Evolutionary conservation across 192 early-diverging fungal species (phyloP).

Genomic region (Entomortierella lignicola): DNA sequence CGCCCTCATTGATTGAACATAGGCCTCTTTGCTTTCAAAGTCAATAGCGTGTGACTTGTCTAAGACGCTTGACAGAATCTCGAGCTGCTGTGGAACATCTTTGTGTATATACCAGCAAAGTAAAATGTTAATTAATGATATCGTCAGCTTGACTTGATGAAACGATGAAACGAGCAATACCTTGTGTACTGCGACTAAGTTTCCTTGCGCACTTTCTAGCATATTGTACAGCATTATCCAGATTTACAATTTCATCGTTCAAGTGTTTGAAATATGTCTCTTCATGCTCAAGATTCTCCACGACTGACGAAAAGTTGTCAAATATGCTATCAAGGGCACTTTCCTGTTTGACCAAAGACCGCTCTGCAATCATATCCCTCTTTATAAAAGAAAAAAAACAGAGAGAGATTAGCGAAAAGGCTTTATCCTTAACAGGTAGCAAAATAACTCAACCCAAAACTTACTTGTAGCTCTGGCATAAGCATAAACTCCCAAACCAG

Average conservation of each 20-base stretch:
- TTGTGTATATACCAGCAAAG: not conserved
- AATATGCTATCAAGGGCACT: constrained; percentile 55
- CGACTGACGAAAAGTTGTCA: constrained; percentile 29
- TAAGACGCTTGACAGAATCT: constrained; percentile 21
- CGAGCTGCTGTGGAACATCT: constrained; percentile 53
- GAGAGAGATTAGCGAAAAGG: not conserved
- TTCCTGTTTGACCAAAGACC: constrained; percentile 55
- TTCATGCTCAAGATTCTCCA: constrained; percentile 53
- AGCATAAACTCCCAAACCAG: constrained; percentile 58
- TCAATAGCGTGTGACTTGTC: constrained; percentile 14
- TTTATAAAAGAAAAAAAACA: constrained; percentile 16
- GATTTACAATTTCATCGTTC: constrained; percentile 43
- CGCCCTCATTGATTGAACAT: constrained; percentile 15
- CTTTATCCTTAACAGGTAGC: not conserved
- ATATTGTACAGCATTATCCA: constrained; percentile 36
- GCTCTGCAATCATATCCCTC: constrained; percentile 44
- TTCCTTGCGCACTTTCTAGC: constrained; percentile 23
- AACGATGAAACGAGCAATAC: too few species aligned
- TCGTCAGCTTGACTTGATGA: not conserved
- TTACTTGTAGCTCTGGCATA: constrained; percentile 55
- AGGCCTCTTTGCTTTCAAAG: constrained; percentile 36
- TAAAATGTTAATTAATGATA: not conserved
- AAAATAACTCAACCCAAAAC: constrained; percentile 1
- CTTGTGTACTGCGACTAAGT: constrained; percentile 40
- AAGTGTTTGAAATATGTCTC: constrained; percentile 57